Evolutionary conservation across 345 rosid species (phyloP).

Genomic region (Microcos paniculata): DNA sequence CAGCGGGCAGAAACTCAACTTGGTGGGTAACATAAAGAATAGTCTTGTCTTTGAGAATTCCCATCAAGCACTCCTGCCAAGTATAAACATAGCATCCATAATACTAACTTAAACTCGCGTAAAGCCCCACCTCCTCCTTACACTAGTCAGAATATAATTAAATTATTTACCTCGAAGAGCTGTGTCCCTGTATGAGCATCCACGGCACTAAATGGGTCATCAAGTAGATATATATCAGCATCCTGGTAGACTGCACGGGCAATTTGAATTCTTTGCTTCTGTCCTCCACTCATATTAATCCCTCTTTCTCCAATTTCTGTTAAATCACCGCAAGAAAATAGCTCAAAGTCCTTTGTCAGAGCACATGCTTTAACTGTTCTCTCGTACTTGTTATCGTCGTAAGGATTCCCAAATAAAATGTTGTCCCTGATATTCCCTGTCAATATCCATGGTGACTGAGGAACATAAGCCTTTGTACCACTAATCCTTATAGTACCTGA

Average conservation of each 20-base stretch:
- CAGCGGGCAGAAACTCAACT: slow-evolving; percentile 95
- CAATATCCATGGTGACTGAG: slow-evolving; percentile 91
- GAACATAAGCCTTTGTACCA: slow-evolving; percentile 82
- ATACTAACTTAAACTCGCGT: neutral
- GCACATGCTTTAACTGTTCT: slow-evolving; percentile 79
- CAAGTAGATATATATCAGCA: slow-evolving; percentile 85
- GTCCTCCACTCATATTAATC: slow-evolving; percentile 97
- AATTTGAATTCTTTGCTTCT: slow-evolving; percentile 92
- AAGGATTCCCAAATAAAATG: slow-evolving; percentile 73
- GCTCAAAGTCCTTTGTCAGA: slow-evolving; percentile 72
- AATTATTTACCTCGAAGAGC: slow-evolving; percentile 58
- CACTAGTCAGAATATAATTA: neutral
- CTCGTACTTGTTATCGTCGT: slow-evolving; percentile 52
- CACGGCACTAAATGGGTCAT: slow-evolving; percentile 96
- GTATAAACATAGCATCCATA: neutral
- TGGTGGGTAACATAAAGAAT: slow-evolving; percentile 89
- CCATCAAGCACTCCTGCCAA: slow-evolving; percentile 84
- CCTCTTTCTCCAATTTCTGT: slow-evolving; percentile 98
- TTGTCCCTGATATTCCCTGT: slow-evolving; percentile 82
- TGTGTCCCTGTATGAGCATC: slow-evolving; percentile 95
- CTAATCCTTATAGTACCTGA: slow-evolving; percentile 68
- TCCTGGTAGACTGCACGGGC: slow-evolving; percentile 93
- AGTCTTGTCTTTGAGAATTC: slow-evolving; percentile 72
- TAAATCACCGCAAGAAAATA: slow-evolving; percentile 71
- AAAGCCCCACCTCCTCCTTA: neutral